Conservation (phyloP, 306 rosid genomes). For the Aeschynomene evenia region DNA sequence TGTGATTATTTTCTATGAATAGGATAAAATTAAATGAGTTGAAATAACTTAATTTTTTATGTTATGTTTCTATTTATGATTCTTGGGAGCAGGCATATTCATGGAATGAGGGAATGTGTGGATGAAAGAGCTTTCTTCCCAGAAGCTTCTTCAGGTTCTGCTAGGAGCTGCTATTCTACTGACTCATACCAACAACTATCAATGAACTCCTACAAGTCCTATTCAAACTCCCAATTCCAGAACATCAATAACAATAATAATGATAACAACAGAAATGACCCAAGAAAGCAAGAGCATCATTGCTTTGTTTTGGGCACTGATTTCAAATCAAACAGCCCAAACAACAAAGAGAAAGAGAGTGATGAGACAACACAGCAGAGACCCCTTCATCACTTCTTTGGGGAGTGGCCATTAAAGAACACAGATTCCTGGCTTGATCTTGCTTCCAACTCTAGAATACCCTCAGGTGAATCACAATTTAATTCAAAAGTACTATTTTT, state of each 20-base stretch:
- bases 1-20: no score
- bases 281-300: slow-evolving; percentile 54
- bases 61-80: neutral
- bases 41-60: no score
- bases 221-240: slow-evolving; percentile 53
- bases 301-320: slow-evolving; percentile 90
- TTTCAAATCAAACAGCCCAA: slow-evolving; percentile 65
- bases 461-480: slow-evolving; percentile 53
- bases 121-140: slow-evolving; percentile 90
- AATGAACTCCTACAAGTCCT: slow-evolving; percentile 54
- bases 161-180: slow-evolving; percentile 43
- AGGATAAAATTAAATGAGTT: no score
- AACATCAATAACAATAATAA: slow-evolving; percentile 38
- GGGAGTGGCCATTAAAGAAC: slow-evolving; percentile 88
- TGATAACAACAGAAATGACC: no score
- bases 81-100: slow-evolving; percentile 48
- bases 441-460: slow-evolving; percentile 79
- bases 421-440: slow-evolving; percentile 97
- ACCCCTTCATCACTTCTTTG: slow-evolving; percentile 95
- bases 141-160: slow-evolving; percentile 60
- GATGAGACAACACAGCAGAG: slow-evolving; percentile 72
- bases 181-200: slow-evolving; percentile 59
- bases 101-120: slow-evolving; percentile 65
- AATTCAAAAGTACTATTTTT: no score
- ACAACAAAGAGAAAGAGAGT: slow-evolving; percentile 58